Conservation (phyloP, 305 asterid species). For the Plantago lanceolata region DNA sequence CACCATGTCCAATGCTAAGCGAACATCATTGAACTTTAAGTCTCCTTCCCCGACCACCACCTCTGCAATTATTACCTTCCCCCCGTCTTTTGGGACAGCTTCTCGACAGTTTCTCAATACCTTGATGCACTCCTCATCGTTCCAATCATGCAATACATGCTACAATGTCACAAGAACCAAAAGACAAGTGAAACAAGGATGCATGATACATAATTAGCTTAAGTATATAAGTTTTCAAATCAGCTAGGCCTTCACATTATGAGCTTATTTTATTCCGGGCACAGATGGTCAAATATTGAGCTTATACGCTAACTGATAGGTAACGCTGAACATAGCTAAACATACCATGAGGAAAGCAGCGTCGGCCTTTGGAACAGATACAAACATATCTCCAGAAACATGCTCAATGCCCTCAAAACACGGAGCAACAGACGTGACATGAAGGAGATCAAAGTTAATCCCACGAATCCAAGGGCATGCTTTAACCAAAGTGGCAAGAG, state of each 20-base stretch:
- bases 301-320: too few relatives aligned
- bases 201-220: too few relatives aligned
- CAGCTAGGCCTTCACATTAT: too few relatives aligned
- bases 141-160: conserved; percentile 73
- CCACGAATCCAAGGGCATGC: conserved; percentile 34
- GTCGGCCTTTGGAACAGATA: conserved; percentile 43
- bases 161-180: background rate
- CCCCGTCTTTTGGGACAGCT: conserved; percentile 25
- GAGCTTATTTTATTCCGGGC: too few relatives aligned
- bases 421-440: conserved; percentile 38
- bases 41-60: conserved; percentile 27
- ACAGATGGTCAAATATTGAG: too few relatives aligned
- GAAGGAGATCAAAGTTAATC: conserved; percentile 47
- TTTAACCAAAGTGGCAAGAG: conserved; percentile 17
- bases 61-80: conserved; percentile 37
- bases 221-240: too few relatives aligned
- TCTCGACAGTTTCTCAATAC: conserved; percentile 33
- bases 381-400: conserved; percentile 50
- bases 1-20: conserved; percentile 38
- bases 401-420: conserved; percentile 27
- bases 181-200: too few relatives aligned
- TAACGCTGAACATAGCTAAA: background rate
- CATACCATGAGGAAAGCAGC: conserved; percentile 45
- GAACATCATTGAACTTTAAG: conserved; percentile 21
- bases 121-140: conserved; percentile 58